Percentiles rank a stretch among this genome's conserved stretches.
These are phyloP conservation scores for Colletotrichum sojae DNA, from an alignment of 2,329 filamentous ascomycete species.

Conservation along the genomic window DNA sequence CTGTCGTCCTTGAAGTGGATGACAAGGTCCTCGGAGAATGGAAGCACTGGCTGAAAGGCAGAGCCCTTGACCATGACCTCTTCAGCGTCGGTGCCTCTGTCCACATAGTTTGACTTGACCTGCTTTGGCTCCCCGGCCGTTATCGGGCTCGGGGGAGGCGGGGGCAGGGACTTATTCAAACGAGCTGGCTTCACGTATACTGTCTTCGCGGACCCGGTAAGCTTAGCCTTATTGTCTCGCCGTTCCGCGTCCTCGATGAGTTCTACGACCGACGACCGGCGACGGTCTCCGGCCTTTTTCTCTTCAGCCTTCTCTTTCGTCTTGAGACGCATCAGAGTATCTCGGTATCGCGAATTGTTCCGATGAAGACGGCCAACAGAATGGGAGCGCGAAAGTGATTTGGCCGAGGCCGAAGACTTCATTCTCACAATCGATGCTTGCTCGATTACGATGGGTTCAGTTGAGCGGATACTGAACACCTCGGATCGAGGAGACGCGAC, in stretches of 20 bases:
- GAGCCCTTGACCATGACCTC: slow-evolving; percentile 43
- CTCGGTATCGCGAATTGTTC: slow-evolving; percentile 49
- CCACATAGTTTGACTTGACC: slow-evolving; percentile 41
- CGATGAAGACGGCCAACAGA: slow-evolving; percentile 56
- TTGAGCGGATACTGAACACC: slow-evolving; percentile 50
- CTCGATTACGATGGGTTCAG: slow-evolving; percentile 56
- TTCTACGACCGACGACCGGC: slow-evolving; percentile 48
- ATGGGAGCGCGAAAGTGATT: slow-evolving; percentile 49
- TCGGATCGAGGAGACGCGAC: slow-evolving; percentile 52
- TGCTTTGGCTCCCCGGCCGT: slow-evolving; percentile 42
- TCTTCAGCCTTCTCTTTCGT: slow-evolving; percentile 12
- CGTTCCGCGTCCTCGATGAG: slow-evolving; percentile 44
- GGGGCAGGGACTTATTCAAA: slow-evolving; percentile 48
- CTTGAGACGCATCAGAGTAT: slow-evolving; percentile 41
- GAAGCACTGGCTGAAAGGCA: slow-evolving; percentile 61
- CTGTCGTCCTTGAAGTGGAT: slow-evolving; percentile 66
- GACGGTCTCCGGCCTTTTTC: slow-evolving; percentile 34
- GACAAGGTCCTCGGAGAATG: slow-evolving; percentile 69
- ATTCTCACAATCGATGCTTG: slow-evolving; percentile 57
- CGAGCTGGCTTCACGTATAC: slow-evolving; percentile 49
- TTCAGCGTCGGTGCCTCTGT: slow-evolving; percentile 48
- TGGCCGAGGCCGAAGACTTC: slow-evolving; percentile 45
- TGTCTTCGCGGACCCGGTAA: slow-evolving; percentile 48
- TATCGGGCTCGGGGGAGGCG: slow-evolving; percentile 40
- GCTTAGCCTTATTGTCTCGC: slow-evolving; percentile 44